These are phyloP conservation scores for Mucor saturninus DNA, from an alignment of 371 early-diverging fungal genomes.

Conservation along the genomic window DNA sequence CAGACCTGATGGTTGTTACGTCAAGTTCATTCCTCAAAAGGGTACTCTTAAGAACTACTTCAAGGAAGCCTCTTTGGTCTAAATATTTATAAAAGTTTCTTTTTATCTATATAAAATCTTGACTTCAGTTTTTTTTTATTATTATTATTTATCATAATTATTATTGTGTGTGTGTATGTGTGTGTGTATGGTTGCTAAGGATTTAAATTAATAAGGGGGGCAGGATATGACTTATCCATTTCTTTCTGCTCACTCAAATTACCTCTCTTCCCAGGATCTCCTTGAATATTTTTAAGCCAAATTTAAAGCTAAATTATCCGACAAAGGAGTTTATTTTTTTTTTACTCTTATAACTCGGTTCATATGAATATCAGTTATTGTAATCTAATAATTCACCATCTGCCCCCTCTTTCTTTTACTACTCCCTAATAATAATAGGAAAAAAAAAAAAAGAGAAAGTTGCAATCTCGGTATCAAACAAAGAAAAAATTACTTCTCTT, in stretches of 20 bases:
- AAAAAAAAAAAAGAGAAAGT: neutral
- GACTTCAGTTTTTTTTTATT: neutral
- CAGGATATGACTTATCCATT: too few species aligned
- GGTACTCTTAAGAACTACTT: slow-evolving; percentile 82
- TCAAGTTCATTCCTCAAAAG: slow-evolving; percentile 94
- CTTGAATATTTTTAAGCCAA: neutral
- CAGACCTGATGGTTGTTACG: slow-evolving; percentile 96
- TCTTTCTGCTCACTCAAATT: too few species aligned
- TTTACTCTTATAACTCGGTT: slow-evolving; percentile 4
- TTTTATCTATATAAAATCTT: neutral
- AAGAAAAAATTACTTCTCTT: neutral
- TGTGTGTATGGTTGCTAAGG: neutral
- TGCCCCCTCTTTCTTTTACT: neutral
- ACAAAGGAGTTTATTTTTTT: slow-evolving; percentile 4
- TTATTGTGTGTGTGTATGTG: too few species aligned
- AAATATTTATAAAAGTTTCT: slow-evolving; percentile 18
- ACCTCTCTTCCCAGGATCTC: too few species aligned
- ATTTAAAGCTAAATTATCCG: slow-evolving; percentile 1
- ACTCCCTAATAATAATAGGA: neutral
- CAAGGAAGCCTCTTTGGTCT: slow-evolving; percentile 37
- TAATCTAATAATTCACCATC: neutral
- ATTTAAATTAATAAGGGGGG: slow-evolving; percentile 1
- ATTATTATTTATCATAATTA: neutral
- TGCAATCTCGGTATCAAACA: neutral
- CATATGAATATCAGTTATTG: slow-evolving; percentile 1